Percentiles rank a stretch among this genome's conserved stretches.
These are phyloP conservation scores for Aspergillus sp. DNA, from an alignment of 2,329 filamentous ascomycete species.

Conservation along the genomic window DNA sequence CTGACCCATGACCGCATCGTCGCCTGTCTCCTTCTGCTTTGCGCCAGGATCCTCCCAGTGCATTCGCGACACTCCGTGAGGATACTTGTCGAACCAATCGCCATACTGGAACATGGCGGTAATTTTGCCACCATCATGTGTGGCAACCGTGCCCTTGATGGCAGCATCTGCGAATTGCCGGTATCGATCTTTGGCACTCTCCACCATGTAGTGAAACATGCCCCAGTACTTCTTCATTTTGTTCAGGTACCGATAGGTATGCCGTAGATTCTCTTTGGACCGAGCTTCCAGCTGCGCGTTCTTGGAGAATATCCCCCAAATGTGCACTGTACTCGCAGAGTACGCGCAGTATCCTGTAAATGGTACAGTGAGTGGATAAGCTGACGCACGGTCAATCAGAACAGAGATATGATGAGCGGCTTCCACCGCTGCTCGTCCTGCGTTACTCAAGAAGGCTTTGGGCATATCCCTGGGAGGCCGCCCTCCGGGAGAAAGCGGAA, in stretches of 20 bases:
- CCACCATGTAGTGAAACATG: constrained; percentile 95
- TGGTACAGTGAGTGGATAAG: constrained; percentile 75
- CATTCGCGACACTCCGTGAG: constrained; percentile 76
- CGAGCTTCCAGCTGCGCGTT: constrained; percentile 66
- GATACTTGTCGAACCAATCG: constrained; percentile 95
- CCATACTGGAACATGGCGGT: constrained; percentile 84
- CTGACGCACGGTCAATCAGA: constrained; percentile 71
- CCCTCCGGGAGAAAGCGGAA: constrained; percentile 60
- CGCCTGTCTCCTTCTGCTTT: constrained; percentile 66
- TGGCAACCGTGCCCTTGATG: constrained; percentile 52
- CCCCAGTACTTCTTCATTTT: constrained; percentile 98
- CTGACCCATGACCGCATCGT: constrained; percentile 83
- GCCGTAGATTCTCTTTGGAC: constrained; percentile 76
- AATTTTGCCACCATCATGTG: constrained; percentile 30
- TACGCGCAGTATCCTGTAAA: constrained; percentile 96
- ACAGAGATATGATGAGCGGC: constrained; percentile 83
- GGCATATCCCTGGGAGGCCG: constrained; percentile 64
- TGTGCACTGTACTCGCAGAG: constrained; percentile 86
- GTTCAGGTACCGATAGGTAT: constrained; percentile 81
- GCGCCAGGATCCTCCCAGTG: constrained; percentile 73
- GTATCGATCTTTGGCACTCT: constrained; percentile 86
- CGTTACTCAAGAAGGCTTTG: constrained; percentile 67
- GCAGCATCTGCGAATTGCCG: constrained; percentile 76
- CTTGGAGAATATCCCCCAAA: constrained; percentile 83
- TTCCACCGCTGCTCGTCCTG: constrained; percentile 67